Conservation (phyloP, 148 eudicot species). For the Rhododendron molle region DNA sequence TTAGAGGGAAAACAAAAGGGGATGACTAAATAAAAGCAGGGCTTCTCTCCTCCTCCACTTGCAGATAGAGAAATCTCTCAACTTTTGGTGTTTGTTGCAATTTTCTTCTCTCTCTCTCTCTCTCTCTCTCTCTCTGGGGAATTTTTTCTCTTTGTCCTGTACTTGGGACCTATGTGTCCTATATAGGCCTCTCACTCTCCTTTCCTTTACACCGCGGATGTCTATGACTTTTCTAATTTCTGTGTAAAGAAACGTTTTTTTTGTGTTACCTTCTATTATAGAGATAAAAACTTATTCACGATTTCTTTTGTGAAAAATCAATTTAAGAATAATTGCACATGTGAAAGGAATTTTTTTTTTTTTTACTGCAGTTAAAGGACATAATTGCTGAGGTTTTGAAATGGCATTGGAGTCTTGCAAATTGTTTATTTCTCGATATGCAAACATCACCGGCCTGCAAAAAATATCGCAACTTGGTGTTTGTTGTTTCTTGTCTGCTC, state of each 20-base stretch:
- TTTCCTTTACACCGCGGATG: not conserved
- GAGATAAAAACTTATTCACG: no score
- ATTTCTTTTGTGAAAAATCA: no score
- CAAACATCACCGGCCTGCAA: no score
- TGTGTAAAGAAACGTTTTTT: not conserved
- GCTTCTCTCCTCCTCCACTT: constrained; percentile 27
- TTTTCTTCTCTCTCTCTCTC: not conserved
- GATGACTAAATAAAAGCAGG: constrained; percentile 21
- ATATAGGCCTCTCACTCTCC: not conserved
- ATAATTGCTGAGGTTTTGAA: no score
- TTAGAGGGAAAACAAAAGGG: not conserved
- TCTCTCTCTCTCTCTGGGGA: not conserved
- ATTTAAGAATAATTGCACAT: no score
- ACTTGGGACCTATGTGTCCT: not conserved
- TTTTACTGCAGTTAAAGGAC: no score
- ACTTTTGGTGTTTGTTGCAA: not conserved
- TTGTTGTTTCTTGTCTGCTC: no score
- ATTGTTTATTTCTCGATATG: no score
- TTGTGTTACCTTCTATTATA: not conserved
- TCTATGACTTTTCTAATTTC: not conserved
- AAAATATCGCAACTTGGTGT: no score
- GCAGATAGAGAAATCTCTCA: not conserved
- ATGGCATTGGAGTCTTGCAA: no score
- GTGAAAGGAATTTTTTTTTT: no score
- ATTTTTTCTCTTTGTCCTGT: not conserved